A percentile compares a stretch with the other conserved stretches of the same genome.
Conservation (phyloP, 805 yeast genomes). For the Metschnikowia lachancei region DNA sequence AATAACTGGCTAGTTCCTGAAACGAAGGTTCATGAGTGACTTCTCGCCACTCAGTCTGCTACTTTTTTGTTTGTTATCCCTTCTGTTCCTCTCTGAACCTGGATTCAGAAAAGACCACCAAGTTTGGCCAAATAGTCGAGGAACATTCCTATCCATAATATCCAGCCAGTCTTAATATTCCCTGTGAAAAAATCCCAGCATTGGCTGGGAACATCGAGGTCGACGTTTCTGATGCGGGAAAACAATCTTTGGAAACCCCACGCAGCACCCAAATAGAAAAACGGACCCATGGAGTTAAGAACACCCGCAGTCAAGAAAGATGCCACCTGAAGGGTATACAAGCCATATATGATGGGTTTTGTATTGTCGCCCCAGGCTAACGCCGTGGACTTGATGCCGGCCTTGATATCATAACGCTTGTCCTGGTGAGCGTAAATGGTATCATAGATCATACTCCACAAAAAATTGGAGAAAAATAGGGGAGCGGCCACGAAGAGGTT, state of each 20-base stretch:
- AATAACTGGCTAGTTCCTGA: background rate
- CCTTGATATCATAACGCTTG: conserved; percentile 78
- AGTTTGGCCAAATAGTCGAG: conserved; percentile 58
- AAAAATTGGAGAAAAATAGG: conserved; percentile 67
- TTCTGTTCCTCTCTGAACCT: background rate
- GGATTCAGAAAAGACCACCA: conserved; percentile 33
- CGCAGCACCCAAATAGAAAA: conserved; percentile 65
- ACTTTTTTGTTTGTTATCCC: background rate
- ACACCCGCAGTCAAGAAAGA: conserved; percentile 66
- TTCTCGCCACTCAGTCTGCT: background rate
- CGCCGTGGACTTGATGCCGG: conserved; percentile 95
- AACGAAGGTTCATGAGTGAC: no score
- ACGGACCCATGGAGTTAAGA: conserved; percentile 81
- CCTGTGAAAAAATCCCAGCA: conserved; percentile 82
- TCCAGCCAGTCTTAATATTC: conserved; percentile 75
- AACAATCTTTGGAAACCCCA: conserved; percentile 68
- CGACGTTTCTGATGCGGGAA: conserved; percentile 66
- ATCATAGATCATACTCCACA: conserved; percentile 96
- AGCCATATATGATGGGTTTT: conserved; percentile 61
- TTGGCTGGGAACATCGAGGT: conserved; percentile 71
- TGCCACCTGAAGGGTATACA: conserved; percentile 67
- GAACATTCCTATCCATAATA: conserved; percentile 62
- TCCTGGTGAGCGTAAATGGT: conserved; percentile 98
- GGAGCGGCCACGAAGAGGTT: conserved; percentile 74
- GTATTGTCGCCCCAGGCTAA: conserved; percentile 87